A percentile compares a stretch with the other conserved stretches of the same genome.
These are phyloP conservation scores for Hebeloma cylindrosporum DNA, from an alignment of 768 basidiomycete species.

Conservation along the genomic window DNA sequence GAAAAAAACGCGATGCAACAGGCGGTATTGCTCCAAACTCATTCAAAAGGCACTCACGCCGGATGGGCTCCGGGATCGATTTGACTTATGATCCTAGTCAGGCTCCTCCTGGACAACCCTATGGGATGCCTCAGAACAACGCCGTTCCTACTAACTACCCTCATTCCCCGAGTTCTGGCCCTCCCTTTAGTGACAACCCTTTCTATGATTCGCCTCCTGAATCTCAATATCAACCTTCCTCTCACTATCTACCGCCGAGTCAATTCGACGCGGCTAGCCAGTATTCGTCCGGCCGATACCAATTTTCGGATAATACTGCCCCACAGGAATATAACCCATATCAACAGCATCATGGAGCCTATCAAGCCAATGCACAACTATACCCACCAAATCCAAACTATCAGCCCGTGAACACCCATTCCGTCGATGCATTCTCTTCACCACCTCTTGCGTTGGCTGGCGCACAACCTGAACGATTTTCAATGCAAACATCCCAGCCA, in stretches of 20 bases:
- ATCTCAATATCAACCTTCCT: constrained; percentile 1
- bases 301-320: constrained; percentile 18
- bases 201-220: constrained; percentile 25
- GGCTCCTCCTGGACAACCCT: constrained; percentile 7
- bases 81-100: constrained; percentile 35
- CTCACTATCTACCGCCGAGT: constrained; percentile 15
- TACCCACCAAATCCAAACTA: too few relatives aligned
- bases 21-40: neutral
- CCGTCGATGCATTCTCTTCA: constrained; percentile 25
- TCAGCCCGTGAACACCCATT: neutral
- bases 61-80: constrained; percentile 38
- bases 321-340: constrained; percentile 6
- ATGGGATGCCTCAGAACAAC: constrained; percentile 15
- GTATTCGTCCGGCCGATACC: constrained; percentile 14
- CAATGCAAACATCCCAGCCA: constrained; percentile 4
- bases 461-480: constrained; percentile 9
- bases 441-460: constrained; percentile 13
- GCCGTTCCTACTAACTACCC: constrained; percentile 17
- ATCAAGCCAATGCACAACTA: too few relatives aligned
- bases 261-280: constrained; percentile 5
- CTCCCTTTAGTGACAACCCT: constrained; percentile 23
- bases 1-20: constrained; percentile 29
- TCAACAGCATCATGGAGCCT: constrained; percentile 5
- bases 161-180: constrained; percentile 22
- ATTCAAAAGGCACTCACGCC: constrained; percentile 27